Conservation (phyloP, 768 basidiomycete genomes). For the Russula vinacea region DNA sequence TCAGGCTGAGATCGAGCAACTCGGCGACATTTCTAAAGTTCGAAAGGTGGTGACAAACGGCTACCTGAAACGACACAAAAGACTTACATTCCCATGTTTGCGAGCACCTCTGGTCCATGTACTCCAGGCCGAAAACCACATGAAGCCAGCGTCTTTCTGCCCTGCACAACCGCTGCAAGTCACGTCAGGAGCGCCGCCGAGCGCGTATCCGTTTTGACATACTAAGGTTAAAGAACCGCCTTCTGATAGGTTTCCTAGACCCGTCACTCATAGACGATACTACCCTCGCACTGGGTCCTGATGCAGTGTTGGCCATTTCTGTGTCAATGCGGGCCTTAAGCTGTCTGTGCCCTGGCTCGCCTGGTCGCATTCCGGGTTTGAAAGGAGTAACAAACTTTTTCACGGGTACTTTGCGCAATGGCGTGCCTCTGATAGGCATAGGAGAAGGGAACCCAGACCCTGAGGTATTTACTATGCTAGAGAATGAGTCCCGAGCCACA, state of each 20-base stretch:
- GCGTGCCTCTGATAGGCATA: slow-evolving; percentile 5
- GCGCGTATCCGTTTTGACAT: not conserved
- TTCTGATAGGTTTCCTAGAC: slow-evolving; percentile 2
- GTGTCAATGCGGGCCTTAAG: slow-evolving; percentile 15
- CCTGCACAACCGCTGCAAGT: slow-evolving; percentile 20
- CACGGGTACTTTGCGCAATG: slow-evolving; percentile 11
- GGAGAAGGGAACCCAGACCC: slow-evolving; percentile 19
- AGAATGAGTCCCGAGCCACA: not conserved
- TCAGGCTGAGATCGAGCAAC: slow-evolving; percentile 14
- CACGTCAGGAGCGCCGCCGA: not conserved
- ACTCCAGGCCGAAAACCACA: slow-evolving; percentile 53
- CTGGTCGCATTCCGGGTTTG: slow-evolving; percentile 51
- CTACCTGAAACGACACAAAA: not conserved
- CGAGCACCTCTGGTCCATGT: slow-evolving; percentile 44
- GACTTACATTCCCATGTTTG: slow-evolving; percentile 50
- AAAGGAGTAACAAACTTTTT: slow-evolving; percentile 57
- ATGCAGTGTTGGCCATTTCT: not conserved
- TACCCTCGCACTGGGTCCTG: not conserved
- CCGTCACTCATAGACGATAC: not conserved
- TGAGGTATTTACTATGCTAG: not conserved
- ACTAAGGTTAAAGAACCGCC: slow-evolving; percentile 26
- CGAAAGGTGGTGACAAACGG: not conserved
- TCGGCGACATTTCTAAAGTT: slow-evolving; percentile 25
- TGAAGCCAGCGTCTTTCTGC: slow-evolving; percentile 46
- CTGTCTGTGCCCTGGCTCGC: slow-evolving; percentile 40